These are phyloP conservation scores for Wickerhamiella pararugosa DNA, from an alignment of 1,139 yeast species.

Conservation along the genomic window DNA sequence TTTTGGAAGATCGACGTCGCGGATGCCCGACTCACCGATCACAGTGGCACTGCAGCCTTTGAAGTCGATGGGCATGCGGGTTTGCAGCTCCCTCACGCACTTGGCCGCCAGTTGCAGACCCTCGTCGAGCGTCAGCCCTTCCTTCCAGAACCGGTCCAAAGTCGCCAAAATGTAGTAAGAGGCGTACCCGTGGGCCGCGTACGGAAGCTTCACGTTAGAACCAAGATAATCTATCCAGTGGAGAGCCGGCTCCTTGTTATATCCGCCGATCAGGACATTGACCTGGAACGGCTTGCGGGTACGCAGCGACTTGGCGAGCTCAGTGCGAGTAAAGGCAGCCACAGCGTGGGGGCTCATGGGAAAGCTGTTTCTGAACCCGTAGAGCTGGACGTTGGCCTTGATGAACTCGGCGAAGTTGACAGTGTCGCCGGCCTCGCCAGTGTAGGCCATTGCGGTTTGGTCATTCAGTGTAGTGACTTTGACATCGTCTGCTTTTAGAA, in stretches of 20 bases:
- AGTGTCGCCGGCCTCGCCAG: conserved; percentile 96
- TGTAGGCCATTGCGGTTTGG: conserved; percentile 71
- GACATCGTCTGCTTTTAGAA: conserved; percentile 73
- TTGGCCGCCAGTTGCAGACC: conserved; percentile 60
- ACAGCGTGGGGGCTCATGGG: conserved; percentile 61
- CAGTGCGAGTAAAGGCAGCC: conserved; percentile 77
- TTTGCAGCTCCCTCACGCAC: conserved; percentile 66
- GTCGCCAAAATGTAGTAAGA: conserved; percentile 85
- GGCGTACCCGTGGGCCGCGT: conserved; percentile 96
- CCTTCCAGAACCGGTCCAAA: conserved; percentile 78
- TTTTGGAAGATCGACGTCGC: conserved; percentile 8
- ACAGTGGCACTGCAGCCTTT: conserved; percentile 75
- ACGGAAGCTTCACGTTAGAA: conserved; percentile 78
- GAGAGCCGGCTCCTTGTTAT: conserved; percentile 55
- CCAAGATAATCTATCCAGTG: conserved; percentile 93
- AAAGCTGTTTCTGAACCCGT: conserved; percentile 70
- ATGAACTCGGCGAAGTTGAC: conserved; percentile 75
- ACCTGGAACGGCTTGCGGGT: conserved; percentile 92
- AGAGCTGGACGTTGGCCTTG: conserved; percentile 82
- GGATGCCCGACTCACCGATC: conserved; percentile 40
- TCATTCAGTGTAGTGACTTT: conserved; percentile 68
- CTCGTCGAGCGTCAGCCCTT: conserved; percentile 61
- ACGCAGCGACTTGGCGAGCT: conserved; percentile 75
- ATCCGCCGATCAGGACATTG: conserved; percentile 77
- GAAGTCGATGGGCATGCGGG: conserved; percentile 91